Evolutionary conservation across 495 filamentous ascomycete genomes (phyloP).

Genomic region (Podospora comata): DNA sequence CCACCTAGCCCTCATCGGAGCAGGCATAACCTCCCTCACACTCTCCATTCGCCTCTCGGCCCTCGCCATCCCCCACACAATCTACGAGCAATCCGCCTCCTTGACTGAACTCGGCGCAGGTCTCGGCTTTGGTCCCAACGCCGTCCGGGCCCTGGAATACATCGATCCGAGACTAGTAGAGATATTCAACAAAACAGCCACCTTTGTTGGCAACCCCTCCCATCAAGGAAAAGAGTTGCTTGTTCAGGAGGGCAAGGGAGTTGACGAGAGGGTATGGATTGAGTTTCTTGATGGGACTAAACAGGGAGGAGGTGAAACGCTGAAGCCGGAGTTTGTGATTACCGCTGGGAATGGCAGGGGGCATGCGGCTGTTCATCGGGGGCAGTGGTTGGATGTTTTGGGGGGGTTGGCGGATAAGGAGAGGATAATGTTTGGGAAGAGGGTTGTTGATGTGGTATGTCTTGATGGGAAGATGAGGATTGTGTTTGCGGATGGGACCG

Average conservation of each 20-base stretch:
- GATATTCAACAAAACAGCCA: slow-evolving; percentile 24
- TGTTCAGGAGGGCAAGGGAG: slow-evolving; percentile 5
- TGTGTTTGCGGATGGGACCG: slow-evolving; percentile 54
- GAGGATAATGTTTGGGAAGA: slow-evolving; percentile 46
- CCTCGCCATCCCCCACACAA: slow-evolving; percentile 40
- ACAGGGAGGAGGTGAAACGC: neutral
- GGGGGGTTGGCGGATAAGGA: slow-evolving; percentile 52
- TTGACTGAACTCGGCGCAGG: slow-evolving; percentile 62
- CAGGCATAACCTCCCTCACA: slow-evolving; percentile 53
- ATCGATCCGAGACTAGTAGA: slow-evolving; percentile 11
- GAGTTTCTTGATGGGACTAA: slow-evolving; percentile 24
- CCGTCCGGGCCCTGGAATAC: slow-evolving; percentile 52
- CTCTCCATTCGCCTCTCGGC: slow-evolving; percentile 48
- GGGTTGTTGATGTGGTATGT: slow-evolving; percentile 25
- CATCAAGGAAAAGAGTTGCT: neutral
- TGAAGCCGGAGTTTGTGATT: slow-evolving; percentile 25
- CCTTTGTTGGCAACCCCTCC: neutral
- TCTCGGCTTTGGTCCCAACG: slow-evolving; percentile 58
- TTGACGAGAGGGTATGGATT: slow-evolving; percentile 18
- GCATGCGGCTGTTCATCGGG: slow-evolving; percentile 49
- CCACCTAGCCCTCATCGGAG: slow-evolving; percentile 52
- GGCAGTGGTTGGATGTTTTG: slow-evolving; percentile 59
- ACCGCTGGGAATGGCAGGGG: slow-evolving; percentile 22
- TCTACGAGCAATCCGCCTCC: slow-evolving; percentile 52
- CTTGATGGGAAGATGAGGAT: slow-evolving; percentile 40